These are phyloP conservation scores for Xylaria nigripes DNA, from an alignment of 495 filamentous ascomycete genomes.

Conservation along the genomic window DNA sequence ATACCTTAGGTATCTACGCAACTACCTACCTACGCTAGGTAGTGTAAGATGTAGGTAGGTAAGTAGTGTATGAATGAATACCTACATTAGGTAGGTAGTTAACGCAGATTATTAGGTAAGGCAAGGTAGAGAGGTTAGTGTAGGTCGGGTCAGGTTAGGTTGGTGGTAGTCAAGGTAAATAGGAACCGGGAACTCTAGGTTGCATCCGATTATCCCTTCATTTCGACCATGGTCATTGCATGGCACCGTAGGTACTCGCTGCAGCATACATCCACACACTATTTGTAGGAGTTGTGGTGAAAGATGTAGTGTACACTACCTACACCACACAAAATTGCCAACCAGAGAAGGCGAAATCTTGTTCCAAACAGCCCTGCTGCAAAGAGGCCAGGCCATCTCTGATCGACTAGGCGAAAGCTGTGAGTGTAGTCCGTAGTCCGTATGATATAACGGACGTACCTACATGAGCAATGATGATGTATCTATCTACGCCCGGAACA, in stretches of 20 bases:
- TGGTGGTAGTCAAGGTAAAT: background rate
- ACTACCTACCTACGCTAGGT: too few relatives aligned
- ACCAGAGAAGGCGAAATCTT: slow-evolving; percentile 10
- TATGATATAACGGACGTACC: too few relatives aligned
- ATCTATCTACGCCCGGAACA: too few relatives aligned
- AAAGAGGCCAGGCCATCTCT: background rate
- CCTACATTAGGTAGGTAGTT: too few relatives aligned
- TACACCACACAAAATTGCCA: slow-evolving; percentile 11
- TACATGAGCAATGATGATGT: too few relatives aligned
- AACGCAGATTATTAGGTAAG: too few relatives aligned
- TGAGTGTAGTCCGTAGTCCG: too few relatives aligned
- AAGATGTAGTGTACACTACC: background rate
- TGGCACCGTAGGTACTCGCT: background rate
- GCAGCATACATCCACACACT: background rate
- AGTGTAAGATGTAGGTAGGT: too few relatives aligned
- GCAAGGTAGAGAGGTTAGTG: too few relatives aligned
- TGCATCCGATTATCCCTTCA: slow-evolving; percentile 6
- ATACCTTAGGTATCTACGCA: too few relatives aligned
- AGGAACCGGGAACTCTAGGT: slow-evolving; percentile 7
- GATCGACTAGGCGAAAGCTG: background rate
- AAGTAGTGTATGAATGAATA: too few relatives aligned
- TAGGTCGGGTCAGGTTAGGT: background rate
- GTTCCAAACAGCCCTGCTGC: slow-evolving; percentile 4
- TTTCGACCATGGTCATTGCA: background rate
- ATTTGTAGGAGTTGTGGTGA: background rate